Base-by-base conservation (phyloP, 2,329 filamentous ascomycete species). In the Cladophialophora carrionii region DNA sequence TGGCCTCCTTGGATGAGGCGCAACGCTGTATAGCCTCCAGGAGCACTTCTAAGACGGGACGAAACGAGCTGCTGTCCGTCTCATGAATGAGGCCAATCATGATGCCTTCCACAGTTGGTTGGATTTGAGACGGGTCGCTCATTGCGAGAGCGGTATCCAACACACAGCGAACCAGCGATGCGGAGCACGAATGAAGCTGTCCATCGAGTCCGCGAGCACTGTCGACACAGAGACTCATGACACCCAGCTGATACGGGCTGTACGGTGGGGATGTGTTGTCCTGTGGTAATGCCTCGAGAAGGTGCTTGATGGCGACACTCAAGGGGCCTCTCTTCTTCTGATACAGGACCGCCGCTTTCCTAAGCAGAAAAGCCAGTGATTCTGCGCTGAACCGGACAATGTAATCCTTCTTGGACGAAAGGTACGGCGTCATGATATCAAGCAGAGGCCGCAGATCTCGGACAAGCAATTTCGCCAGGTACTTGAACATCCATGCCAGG, bases 401-500 rank as follows among this genome's bases (percentile, higher is more conserved):
- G 76, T 96, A 93, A 17, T 88, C 86, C 70, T 94, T 95, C 70
- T 94, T 91, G 63, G 87, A 87, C 63, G 88, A 83, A 32, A 99
- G 85, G 59, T 98, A 84, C 2, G 92, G 89, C 0, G 90, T 85
- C 81, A 99, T 87, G 59, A 95, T 86, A 73, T 91, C 86, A 74
- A 92, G 93, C 1, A 96, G 88, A 54, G 94, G 92, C 67, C 90
- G 84, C 68, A 99, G 79, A 74, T 99, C 91, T 3, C 92, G 89
- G 0, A 95, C 90, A 24, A 99, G 79, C 0, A 98, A 84, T 69
- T 91, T 88, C 1, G 92, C 96, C 4, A 99, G 85, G 74, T 98
- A 98, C 76, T 99, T 99, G 85, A 99, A 97, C 48, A 98, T 83
- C 83, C 96, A 99, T 53, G 95, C 92, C 62, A 99, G 82, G 71